A percentile compares a stretch with the other conserved stretches of the same genome.
These are phyloP conservation scores for Malus hybrid DNA, from an alignment of 331 rosid genomes.

Conservation along the genomic window DNA sequence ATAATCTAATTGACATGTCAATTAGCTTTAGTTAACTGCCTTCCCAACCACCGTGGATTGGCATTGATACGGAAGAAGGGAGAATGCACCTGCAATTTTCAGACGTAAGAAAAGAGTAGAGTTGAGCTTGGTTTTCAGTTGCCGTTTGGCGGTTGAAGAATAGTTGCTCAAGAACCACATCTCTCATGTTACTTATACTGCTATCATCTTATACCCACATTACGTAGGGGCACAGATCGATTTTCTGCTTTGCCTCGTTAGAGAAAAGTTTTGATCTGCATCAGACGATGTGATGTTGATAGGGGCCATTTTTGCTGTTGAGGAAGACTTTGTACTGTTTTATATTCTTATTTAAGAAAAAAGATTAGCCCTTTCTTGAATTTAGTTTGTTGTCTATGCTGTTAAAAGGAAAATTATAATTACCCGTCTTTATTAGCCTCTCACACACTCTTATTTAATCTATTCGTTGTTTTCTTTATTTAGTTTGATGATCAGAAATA, in stretches of 20 bases:
- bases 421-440: too few species aligned
- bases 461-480: too few species aligned
- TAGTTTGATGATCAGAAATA: too few species aligned
- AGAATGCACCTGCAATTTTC: conserved; percentile 8
- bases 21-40: conserved; percentile 22
- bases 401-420: too few species aligned
- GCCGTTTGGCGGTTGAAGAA: background rate
- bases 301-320: background rate
- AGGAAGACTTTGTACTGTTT: background rate
- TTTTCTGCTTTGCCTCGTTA: background rate
- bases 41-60: conserved; percentile 19
- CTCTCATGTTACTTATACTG: background rate
- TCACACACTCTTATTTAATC: too few species aligned
- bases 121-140: background rate
- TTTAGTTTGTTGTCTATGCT: background rate
- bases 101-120: conserved; percentile 7
- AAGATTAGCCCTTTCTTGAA: background rate
- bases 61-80: conserved; percentile 18
- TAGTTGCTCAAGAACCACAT: background rate
- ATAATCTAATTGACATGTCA: conserved; percentile 13
- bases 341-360: background rate
- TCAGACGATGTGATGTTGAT: background rate
- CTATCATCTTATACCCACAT: background rate
- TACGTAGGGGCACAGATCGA: background rate
- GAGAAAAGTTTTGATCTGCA: conserved; percentile 15